A percentile compares a stretch with the other conserved stretches of the same genome.
Conservation (phyloP, 2,329 filamentous ascomycete genomes). For the Coniochaeta prunicola region DNA sequence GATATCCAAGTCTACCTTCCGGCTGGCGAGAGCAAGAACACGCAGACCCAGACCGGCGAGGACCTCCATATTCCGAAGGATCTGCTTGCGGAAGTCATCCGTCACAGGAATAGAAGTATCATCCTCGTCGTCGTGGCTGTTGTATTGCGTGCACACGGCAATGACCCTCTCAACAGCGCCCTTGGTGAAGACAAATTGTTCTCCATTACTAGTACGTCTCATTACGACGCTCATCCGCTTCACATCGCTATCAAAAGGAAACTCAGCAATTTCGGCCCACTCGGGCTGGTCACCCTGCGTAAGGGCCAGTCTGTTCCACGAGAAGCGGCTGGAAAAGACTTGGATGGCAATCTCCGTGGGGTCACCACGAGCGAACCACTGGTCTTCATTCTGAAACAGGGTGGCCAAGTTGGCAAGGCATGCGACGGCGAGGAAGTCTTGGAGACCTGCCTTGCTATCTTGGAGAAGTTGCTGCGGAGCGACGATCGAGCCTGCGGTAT, state of each 20-base stretch:
- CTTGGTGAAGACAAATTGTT: constrained; percentile 44
- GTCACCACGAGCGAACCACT: constrained; percentile 57
- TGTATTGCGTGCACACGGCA: not conserved
- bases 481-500: constrained; percentile 8
- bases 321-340: constrained; percentile 65
- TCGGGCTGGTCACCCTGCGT: constrained; percentile 17
- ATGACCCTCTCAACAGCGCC: constrained; percentile 41
- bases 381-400: constrained; percentile 36
- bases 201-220: constrained; percentile 24
- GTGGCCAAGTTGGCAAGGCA: constrained; percentile 55
- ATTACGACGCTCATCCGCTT: constrained; percentile 73
- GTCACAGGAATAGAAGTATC: not conserved
- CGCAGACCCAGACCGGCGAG: constrained; percentile 54
- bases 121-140: not conserved
- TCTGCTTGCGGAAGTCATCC: constrained; percentile 1
- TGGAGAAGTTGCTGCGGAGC: not conserved
- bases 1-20: constrained; percentile 19
- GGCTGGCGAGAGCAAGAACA: constrained; percentile 52
- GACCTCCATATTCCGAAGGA: constrained; percentile 49
- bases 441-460: constrained; percentile 19
- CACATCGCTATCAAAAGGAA: constrained; percentile 65
- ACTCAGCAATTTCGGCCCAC: constrained; percentile 49
- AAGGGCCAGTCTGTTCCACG: constrained; percentile 37
- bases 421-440: constrained; percentile 44
- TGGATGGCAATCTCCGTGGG: constrained; percentile 70